A percentile compares a stretch with the other conserved stretches of the same genome.
phyloP scores from a whole-genome alignment of 1,284 basidiomycete genomes.

The Tetrapyrgos nigripes region DNA sequence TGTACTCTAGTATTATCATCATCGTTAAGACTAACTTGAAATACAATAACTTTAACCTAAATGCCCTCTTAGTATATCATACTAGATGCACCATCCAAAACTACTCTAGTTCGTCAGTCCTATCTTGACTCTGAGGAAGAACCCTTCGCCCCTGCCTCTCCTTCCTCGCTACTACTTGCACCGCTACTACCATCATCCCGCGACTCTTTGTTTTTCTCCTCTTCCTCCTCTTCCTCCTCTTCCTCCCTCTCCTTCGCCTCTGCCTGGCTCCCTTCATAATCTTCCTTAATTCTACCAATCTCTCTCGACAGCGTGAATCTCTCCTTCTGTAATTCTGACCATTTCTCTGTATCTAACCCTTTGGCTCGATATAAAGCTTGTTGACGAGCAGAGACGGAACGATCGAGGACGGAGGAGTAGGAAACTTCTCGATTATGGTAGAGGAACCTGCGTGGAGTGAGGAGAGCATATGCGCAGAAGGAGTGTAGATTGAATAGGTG shows the following conservation, averaged over 20 bases:
- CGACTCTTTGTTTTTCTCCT: slow-evolving; percentile 10
- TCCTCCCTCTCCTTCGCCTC: slow-evolving; percentile 21
- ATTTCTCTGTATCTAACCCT: slow-evolving; percentile 69
- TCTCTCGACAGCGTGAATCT: slow-evolving; percentile 56
- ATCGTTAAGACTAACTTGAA: too few relatives aligned
- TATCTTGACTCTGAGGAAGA: too few relatives aligned
- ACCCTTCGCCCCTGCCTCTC: too few relatives aligned
- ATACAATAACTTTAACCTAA: too few relatives aligned
- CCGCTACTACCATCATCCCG: too few relatives aligned
- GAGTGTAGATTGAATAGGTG: too few relatives aligned
- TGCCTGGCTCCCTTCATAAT: slow-evolving; percentile 60
- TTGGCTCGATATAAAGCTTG: slow-evolving; percentile 60
- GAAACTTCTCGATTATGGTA: slow-evolving; percentile 75
- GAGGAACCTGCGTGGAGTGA: slow-evolving; percentile 48
- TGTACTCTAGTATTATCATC: too few relatives aligned
- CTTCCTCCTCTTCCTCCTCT: slow-evolving; percentile 14
- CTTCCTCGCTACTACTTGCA: too few relatives aligned
- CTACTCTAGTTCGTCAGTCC: too few relatives aligned
- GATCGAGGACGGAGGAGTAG: slow-evolving; percentile 65
- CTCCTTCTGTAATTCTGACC: slow-evolving; percentile 62
- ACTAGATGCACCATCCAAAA: too few relatives aligned
- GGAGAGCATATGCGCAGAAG: slow-evolving; percentile 1
- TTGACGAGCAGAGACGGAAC: slow-evolving; percentile 63
- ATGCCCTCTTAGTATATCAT: too few relatives aligned
- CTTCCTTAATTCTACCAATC: slow-evolving; percentile 64